Base-by-base conservation (phyloP, 1,284 basidiomycete genomes). In the Puccinia triticina region DNA sequence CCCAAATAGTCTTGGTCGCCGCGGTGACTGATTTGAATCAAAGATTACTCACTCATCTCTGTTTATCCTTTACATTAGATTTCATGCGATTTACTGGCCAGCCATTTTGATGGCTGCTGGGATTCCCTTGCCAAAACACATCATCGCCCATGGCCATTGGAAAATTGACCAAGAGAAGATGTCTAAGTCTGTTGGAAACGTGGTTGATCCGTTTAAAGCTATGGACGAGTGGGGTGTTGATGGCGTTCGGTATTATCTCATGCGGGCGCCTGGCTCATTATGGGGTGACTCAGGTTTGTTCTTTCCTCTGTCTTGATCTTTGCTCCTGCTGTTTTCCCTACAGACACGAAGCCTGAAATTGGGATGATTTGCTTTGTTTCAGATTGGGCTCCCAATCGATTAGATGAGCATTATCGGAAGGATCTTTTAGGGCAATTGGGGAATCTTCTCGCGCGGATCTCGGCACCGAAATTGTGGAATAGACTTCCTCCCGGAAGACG, bases 51-150 rank as follows among this genome's bases (percentile, higher is more conserved):
- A 37, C 48, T 40, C 12, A 69, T 76, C n/a, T 66, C 57, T 29
- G 32, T 50, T 37, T 26, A 23, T 55, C 12, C 21, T 55, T 29
- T 2, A n/a, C 21, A 7, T n/a, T 64, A 84, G 84, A 23, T 87
- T 87, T 82, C 87, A 87, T 72, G 85, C 86, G 2, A 85, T 87
- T 75, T 87, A 87, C 84, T 87, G 86, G 86, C 87, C 87, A 0
- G 86, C 87, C 14, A 81, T 87, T 23, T 84, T 87, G 16, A 85
- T 87, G 82, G 87, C 86, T 34, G 85, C 85, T 23, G 84, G 80
- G 12, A 77, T 87, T 12, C 84, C 85, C 0, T 83, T 85, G 16
- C 87, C 87, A 14, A 84, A 84, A n/a, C 84, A 84, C 14, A 84
- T 87, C 46, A 79, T 87, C 7, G 85, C 86, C 16, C 87, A 87